Evolutionary conservation across 345 rosid genomes (phyloP).

Genomic region (Dipteronia dyeriana): DNA sequence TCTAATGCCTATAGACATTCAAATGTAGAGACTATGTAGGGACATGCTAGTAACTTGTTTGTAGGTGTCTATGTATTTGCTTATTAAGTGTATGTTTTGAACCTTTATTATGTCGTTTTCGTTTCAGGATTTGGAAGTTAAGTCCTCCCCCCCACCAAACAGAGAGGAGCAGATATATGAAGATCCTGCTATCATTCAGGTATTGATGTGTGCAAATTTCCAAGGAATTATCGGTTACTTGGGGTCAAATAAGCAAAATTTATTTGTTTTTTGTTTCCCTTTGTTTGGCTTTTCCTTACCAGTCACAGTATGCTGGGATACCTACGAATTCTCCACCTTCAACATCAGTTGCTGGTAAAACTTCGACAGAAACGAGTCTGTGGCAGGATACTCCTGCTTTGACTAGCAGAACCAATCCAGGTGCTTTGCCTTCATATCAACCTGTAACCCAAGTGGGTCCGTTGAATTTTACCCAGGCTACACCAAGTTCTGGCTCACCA

Average conservation of each 20-base stretch:
- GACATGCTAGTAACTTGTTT: background rate
- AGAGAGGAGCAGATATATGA: slow-evolving; percentile 28
- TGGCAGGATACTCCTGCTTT: slow-evolving; percentile 33
- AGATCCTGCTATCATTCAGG: slow-evolving; percentile 52
- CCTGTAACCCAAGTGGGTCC: slow-evolving; percentile 18
- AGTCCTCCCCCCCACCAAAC: slow-evolving; percentile 32
- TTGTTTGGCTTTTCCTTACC: slow-evolving; percentile 3
- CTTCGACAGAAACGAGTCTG: slow-evolving; percentile 20
- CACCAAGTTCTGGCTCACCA: slow-evolving; percentile 22
- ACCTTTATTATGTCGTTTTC: background rate
- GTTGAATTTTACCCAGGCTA: slow-evolving; percentile 25
- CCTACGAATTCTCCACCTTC: slow-evolving; percentile 21
- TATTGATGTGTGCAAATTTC: slow-evolving; percentile 12
- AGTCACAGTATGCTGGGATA: slow-evolving; percentile 39
- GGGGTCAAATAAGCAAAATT: background rate
- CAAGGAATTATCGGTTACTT: background rate
- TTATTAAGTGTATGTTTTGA: background rate
- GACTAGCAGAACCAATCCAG: slow-evolving; percentile 20
- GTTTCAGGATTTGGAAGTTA: slow-evolving; percentile 49
- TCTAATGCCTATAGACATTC: background rate
- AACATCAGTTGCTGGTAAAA: slow-evolving; percentile 21
- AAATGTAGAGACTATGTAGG: too few relatives aligned
- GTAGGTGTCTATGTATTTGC: background rate
- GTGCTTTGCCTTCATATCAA: slow-evolving; percentile 21
- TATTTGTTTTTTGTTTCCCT: background rate